A percentile compares a stretch with the other conserved stretches of the same genome.
Conservation (phyloP, 768 basidiomycete species). For the Porpolomopsis calyptriformis region DNA sequence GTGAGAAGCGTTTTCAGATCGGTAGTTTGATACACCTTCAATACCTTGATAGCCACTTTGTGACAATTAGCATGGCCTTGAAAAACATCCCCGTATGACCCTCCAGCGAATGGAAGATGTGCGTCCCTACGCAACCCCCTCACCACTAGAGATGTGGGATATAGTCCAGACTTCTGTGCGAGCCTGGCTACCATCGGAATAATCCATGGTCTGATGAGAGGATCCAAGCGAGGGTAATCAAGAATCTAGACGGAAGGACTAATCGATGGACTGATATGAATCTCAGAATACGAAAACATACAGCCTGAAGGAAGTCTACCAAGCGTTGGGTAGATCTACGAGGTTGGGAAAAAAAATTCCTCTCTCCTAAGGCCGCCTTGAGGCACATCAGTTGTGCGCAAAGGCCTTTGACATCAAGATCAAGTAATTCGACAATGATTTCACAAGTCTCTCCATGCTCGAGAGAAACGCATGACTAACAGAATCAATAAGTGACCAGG, state of each 20-base stretch:
- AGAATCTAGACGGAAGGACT: not conserved
- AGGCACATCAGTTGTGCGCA: not conserved
- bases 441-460: not conserved
- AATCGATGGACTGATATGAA: not conserved
- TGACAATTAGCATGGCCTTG: conserved; percentile 1
- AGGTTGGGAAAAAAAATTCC: not conserved
- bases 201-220: not conserved
- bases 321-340: not conserved
- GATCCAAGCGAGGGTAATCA: not conserved
- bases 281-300: not conserved
- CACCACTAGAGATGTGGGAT: conserved; percentile 4
- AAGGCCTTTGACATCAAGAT: not conserved
- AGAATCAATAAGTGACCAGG: not conserved
- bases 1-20: not conserved
- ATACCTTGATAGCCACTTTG: conserved; percentile 6
- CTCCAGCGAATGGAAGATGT: not conserved
- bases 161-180: conserved; percentile 2
- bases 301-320: conserved; percentile 2
- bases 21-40: conserved; percentile 2
- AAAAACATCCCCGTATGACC: conserved; percentile 6
- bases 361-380: not conserved
- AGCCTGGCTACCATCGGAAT: not conserved
- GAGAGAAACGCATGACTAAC: not conserved
- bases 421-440: not conserved
- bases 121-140: not conserved